Percentiles rank a stretch among this genome's conserved stretches.
Evolutionary conservation across 345 rosid species (phyloP).

Genomic region (Triadica sebifera): DNA sequence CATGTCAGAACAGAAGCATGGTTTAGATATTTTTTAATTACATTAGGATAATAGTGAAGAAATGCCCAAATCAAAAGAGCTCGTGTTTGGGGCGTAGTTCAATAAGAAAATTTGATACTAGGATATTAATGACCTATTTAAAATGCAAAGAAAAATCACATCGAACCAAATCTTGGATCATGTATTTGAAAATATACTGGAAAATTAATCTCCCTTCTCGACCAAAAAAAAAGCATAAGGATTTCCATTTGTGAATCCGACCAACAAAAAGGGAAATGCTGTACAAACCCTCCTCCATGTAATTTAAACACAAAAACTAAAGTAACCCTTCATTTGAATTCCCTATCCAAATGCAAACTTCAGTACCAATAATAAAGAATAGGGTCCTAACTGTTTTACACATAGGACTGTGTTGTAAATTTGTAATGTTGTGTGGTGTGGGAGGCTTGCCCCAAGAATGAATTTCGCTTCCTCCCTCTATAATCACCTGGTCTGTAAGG

Average conservation of each 20-base stretch:
- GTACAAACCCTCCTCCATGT: not conserved
- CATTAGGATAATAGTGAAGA: not conserved
- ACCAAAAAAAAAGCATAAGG: not conserved
- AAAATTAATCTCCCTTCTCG: not conserved
- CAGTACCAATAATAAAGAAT: not conserved
- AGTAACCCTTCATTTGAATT: not conserved
- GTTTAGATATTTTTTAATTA: not conserved
- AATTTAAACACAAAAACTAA: not conserved
- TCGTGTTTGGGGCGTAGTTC: not conserved
- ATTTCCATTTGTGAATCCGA: not conserved
- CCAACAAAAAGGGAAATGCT: not conserved
- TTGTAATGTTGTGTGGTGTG: not conserved
- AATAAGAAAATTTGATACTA: not conserved
- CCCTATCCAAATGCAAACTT: not conserved
- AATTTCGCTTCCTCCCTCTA: not conserved
- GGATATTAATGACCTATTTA: not conserved
- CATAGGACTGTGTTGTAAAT: not conserved
- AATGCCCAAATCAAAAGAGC: not conserved
- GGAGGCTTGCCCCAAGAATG: not conserved
- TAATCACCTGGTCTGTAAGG: not conserved
- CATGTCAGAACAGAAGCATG: not conserved
- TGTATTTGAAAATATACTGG: not conserved
- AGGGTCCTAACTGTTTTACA: not conserved
- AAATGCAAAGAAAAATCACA: too few relatives aligned
- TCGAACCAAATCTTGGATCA: not conserved